Base-by-base conservation (phyloP, 140 eudicot genomes). In the Oenanthe javanica region DNA sequence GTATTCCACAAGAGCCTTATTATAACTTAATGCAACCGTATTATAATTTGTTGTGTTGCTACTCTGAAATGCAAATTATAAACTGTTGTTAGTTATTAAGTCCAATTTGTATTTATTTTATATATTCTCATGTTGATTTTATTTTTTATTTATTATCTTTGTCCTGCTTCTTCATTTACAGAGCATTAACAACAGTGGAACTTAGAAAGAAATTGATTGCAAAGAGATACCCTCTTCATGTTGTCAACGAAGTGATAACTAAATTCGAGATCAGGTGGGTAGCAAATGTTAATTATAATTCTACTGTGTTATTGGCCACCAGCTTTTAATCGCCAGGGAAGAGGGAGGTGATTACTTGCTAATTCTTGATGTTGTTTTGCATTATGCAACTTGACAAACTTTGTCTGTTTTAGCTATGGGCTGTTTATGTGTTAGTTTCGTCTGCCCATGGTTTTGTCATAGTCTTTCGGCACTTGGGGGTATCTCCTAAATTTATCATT, bases 181-280 rank as follows among this genome's bases (percentile, higher is more conserved):
- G 97, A 86, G 96, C 96, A 81, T 86, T 76, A 84, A 90, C 96
- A 75, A 86, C 89, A 11, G 80, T 88, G 9, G 93, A 90, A 84
- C 89, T 92, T 81, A 89, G 85, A 87, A 92, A 90, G 89, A 92
- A 92, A 83, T 86, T 92, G 48, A 83, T 63, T 14, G 95, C 87
- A 57, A 90, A 84, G 81, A 88, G 72, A 71, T 89, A 85, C 83
- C 86, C 91, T 19, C 83, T 45, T 52, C 79, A 87, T 75, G 79
- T 85, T 83, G 86, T 89, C 55, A 82, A 90, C 81, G 83, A 86
- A 50, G 97, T 94, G 80, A 79, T 92, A 57, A 57, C 83, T 49
- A 91, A 94, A 86, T 88, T 94, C 84, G 89, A 87, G 80, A 88
- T 83, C 88, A 94, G 96, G 98, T 94, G 61, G 38, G 70, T 63